These are phyloP conservation scores for Globisporangium uncinulatum DNA, from an alignment of 352 stramenopile species.

Conservation along the genomic window DNA sequence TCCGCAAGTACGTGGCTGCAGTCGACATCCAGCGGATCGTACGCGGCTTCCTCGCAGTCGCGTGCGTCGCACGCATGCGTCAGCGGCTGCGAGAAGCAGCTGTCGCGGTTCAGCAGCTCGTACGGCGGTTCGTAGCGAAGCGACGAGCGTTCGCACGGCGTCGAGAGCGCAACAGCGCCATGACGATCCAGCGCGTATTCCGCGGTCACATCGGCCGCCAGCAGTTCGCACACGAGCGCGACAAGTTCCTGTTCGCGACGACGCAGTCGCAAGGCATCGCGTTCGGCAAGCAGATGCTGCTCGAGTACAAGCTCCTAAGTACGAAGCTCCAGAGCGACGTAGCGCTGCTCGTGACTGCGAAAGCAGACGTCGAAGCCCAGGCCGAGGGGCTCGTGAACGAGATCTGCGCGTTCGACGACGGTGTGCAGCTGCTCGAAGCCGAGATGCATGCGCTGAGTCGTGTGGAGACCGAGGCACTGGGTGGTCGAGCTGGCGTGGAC, in stretches of 20 bases:
- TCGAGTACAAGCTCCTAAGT: constrained; percentile 94
- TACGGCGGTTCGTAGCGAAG: constrained; percentile 58
- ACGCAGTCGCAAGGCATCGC: constrained; percentile 92
- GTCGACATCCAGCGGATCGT: constrained; percentile 85
- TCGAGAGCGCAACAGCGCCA: constrained; percentile 47
- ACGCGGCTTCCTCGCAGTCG: constrained; percentile 69
- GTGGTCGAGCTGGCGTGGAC: constrained; percentile 45
- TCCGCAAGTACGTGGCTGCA: constrained; percentile 72
- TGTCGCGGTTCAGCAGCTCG: constrained; percentile 73
- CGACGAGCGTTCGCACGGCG: constrained; percentile 44
- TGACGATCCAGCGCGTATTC: constrained; percentile 85
- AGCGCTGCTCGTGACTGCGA: constrained; percentile 86
- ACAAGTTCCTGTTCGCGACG: constrained; percentile 93
- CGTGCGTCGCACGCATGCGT: constrained; percentile 47
- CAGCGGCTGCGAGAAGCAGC: constrained; percentile 47
- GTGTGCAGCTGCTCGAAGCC: constrained; percentile 84
- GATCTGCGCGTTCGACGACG: constrained; percentile 93
- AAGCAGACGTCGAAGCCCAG: constrained; percentile 82
- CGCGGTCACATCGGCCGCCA: constrained; percentile 82
- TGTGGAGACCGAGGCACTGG: constrained; percentile 85
- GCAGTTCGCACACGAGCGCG: constrained; percentile 77
- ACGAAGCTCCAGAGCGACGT: constrained; percentile 94
- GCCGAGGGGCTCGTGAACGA: constrained; percentile 89
- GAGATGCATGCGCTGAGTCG: constrained; percentile 92
- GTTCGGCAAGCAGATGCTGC: constrained; percentile 93